Percentiles rank a stretch among this genome's conserved stretches.
Evolutionary conservation across 225 moss, liverwort and hornwort species (phyloP).

Genomic region (Pleurozium schreberi): DNA sequence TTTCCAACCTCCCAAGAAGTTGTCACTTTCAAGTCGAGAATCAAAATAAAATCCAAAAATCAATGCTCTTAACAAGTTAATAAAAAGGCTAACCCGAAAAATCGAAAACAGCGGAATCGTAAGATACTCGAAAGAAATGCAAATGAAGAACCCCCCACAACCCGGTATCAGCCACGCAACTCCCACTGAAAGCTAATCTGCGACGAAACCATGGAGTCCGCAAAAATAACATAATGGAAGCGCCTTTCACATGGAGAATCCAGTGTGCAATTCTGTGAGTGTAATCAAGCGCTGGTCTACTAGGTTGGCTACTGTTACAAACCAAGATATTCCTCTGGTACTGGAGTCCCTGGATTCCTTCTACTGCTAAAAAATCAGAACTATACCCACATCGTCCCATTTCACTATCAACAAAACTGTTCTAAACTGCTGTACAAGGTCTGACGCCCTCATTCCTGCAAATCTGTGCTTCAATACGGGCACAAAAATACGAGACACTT

Average conservation of each 20-base stretch:
- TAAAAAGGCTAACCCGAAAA: too few relatives aligned
- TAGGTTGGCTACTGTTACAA: neutral
- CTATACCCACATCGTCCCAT: slow-evolving; percentile 18
- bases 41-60: too few relatives aligned
- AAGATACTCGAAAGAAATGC: too few relatives aligned
- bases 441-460: slow-evolving; percentile 25
- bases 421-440: slow-evolving; percentile 56
- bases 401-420: slow-evolving; percentile 57
- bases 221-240: neutral
- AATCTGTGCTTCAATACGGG: slow-evolving; percentile 2
- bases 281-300: neutral
- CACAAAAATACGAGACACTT: slow-evolving; percentile 11
- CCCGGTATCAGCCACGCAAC: too few relatives aligned
- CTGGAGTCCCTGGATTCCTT: slow-evolving; percentile 5
- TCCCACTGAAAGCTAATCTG: too few relatives aligned
- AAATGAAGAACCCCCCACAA: too few relatives aligned
- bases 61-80: too few relatives aligned
- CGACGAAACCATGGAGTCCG: too few relatives aligned
- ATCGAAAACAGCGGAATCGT: too few relatives aligned
- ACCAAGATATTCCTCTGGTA: neutral
- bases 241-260: neutral
- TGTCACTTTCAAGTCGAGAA: too few relatives aligned
- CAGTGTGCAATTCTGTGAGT: neutral
- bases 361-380: slow-evolving; percentile 11
- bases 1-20: too few relatives aligned